Evolutionary conservation across 495 filamentous ascomycete genomes (phyloP).

Genomic region (Recurvomyces mirabilis): DNA sequence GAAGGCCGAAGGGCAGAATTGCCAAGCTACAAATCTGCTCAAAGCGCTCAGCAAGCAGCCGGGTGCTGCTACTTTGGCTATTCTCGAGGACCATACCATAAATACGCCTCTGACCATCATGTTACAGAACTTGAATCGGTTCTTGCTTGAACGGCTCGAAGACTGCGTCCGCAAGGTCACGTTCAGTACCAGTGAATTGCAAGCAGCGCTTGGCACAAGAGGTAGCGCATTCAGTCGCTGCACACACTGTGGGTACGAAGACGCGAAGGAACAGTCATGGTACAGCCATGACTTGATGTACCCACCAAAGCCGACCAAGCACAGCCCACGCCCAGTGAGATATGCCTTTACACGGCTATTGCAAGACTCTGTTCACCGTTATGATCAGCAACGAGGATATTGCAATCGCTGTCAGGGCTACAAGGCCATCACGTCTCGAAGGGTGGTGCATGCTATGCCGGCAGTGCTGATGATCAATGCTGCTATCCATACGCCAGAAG

Average conservation of each 20-base stretch:
- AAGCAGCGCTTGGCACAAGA: constrained; percentile 46
- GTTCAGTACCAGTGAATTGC: constrained; percentile 45
- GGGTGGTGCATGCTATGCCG: constrained; percentile 69
- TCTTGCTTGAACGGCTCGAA: constrained; percentile 60
- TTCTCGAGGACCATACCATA: constrained; percentile 73
- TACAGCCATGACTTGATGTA: constrained; percentile 80
- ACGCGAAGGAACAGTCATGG: constrained; percentile 51
- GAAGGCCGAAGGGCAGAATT: constrained; percentile 83
- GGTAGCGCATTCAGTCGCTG: constrained; percentile 58
- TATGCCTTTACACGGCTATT: constrained; percentile 68
- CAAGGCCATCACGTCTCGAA: constrained; percentile 65
- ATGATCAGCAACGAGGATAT: constrained; percentile 75
- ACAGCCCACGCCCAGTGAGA: constrained; percentile 33
- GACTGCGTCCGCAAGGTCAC: constrained; percentile 55
- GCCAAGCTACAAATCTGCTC: constrained; percentile 93
- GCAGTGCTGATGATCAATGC: constrained; percentile 75
- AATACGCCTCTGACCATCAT: constrained; percentile 57
- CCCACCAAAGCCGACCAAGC: constrained; percentile 37
- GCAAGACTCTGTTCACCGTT: constrained; percentile 74
- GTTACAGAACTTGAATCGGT: constrained; percentile 67
- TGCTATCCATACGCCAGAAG: constrained; percentile 56
- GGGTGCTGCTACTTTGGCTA: constrained; percentile 55
- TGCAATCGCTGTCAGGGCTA: constrained; percentile 81
- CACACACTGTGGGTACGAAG: constrained; percentile 71
- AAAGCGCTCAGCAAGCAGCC: constrained; percentile 73